Conservation (phyloP, 1,284 basidiomycete genomes). For the Calocybe gambosa region DNA sequence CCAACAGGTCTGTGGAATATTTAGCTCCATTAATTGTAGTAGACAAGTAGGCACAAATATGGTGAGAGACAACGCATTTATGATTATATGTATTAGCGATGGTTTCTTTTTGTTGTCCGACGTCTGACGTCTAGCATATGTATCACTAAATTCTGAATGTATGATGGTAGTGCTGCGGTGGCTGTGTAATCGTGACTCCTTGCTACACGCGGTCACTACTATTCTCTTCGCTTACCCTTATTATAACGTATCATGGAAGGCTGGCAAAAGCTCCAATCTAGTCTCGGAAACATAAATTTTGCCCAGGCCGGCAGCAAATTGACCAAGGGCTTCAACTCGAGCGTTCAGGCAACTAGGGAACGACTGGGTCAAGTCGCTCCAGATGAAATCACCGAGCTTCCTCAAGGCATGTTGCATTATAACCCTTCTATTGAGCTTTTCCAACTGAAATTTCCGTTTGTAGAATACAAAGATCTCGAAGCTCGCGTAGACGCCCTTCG, state of each 20-base stretch:
- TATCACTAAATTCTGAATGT: too few relatives aligned
- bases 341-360: constrained; percentile 88
- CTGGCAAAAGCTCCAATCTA: constrained; percentile 65
- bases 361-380: constrained; percentile 83
- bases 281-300: constrained; percentile 56
- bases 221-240: background rate
- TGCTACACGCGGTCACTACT: background rate
- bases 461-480: constrained; percentile 96
- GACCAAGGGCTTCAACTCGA: constrained; percentile 79
- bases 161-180: too few relatives aligned
- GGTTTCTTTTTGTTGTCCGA: too few relatives aligned
- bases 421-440: background rate
- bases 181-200: background rate
- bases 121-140: too few relatives aligned
- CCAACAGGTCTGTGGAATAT: too few relatives aligned
- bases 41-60: too few relatives aligned
- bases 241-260: constrained; percentile 51
- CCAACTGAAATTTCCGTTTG: constrained; percentile 2
- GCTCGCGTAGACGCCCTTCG: constrained; percentile 90
- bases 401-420: constrained; percentile 51
- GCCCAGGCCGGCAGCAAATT: constrained; percentile 68
- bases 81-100: too few relatives aligned
- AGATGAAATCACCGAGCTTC: constrained; percentile 93
- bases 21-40: too few relatives aligned
- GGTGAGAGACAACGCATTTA: too few relatives aligned